A percentile compares a stretch with the other conserved stretches of the same genome.
phyloP scores from a whole-genome alignment of 177 flowering plant genomes.

The Vitis hybrid region DNA sequence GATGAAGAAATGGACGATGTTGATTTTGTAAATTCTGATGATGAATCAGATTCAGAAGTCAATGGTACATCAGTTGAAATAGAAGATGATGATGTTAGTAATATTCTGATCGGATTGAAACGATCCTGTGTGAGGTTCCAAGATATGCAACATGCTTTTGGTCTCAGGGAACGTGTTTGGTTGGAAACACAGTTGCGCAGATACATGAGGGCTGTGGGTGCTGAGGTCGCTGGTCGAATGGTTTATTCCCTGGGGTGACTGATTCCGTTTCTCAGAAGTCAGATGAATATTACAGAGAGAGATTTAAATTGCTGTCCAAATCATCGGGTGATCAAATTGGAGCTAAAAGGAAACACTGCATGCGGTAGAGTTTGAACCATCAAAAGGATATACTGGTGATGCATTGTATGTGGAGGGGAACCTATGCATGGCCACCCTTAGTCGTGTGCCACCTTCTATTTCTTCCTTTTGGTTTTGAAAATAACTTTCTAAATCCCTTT shows the following conservation, averaged over 20 bases:
- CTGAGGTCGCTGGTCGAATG: constrained; percentile 62
- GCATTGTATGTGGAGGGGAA: too few species aligned
- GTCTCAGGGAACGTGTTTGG: constrained; percentile 26
- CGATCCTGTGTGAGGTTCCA: constrained; percentile 22
- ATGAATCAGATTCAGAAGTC: constrained; percentile 45
- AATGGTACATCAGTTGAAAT: constrained; percentile 15
- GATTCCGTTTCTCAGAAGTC: too few species aligned
- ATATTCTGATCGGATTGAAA: constrained; percentile 50
- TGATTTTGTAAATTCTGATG: constrained; percentile 58
- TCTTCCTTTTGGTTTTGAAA: too few species aligned
- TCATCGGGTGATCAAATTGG: not conserved
- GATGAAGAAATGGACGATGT: constrained; percentile 51
- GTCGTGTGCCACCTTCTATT: too few species aligned
- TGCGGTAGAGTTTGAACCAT: too few species aligned
- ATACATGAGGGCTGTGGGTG: constrained; percentile 65
- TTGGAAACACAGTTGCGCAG: constrained; percentile 54
- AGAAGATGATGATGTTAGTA: constrained; percentile 40
- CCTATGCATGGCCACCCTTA: not conserved
- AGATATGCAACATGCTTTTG: constrained; percentile 23
- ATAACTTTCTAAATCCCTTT: too few species aligned
- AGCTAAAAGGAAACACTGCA: too few species aligned
- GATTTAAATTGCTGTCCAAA: not conserved
- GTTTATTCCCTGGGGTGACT: constrained; percentile 51
- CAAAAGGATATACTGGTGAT: too few species aligned
- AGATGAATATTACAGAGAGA: not conserved